Evolutionary conservation across 768 basidiomycete species (phyloP), one percentile per base, ranked within the genome.

Genomic region (Agrocybe praecox): DNA sequence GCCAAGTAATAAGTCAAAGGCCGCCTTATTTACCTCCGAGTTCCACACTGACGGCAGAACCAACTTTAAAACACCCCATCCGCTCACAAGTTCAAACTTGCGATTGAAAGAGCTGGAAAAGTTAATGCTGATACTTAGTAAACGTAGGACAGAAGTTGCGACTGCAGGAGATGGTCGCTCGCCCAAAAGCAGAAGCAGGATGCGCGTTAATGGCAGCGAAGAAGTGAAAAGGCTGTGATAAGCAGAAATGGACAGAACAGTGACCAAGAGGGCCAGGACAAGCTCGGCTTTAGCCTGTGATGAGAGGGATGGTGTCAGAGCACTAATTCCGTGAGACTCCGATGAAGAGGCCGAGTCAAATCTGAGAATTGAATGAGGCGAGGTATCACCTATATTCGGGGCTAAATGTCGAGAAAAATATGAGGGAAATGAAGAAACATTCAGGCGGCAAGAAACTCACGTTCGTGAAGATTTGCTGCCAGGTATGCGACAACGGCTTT

Each of bases 401-500:
- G 56, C 53, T 36, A 23, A 53, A 32, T 44, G 14, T 46, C 52
- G 53, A 57, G 49, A 54, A 7, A 32, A 47, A 29, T 14, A 59
- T 45, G 55, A 67, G 33, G 53, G 53, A 15, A 44, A 33, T 17
- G 58, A 54, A 23, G n/a, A 42, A 17, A 24, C 18, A 49, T 48
- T 11, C 3, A 26, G 6, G 22, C 36, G 33, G 50, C 46, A 19
- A n/a, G n/a, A n/a, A n/a, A 34, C 82, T 53, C 52, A 90, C 91
- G 78, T 67, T 82, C 81, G 58, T 89, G 83, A 12, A 95, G 70
- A 66, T 90, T 89, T 0, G 93, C 90, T 1, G 92, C 90, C 8
- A 96, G 74, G 68, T 92, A 96, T 0, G 93, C 89, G 4, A 94
- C 84, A 1, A 95, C 72, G 0, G 96, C 94, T 65, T 94, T 96